Base-by-base conservation (phyloP, 441 rosid species). In the Syzygium syzygioides region DNA sequence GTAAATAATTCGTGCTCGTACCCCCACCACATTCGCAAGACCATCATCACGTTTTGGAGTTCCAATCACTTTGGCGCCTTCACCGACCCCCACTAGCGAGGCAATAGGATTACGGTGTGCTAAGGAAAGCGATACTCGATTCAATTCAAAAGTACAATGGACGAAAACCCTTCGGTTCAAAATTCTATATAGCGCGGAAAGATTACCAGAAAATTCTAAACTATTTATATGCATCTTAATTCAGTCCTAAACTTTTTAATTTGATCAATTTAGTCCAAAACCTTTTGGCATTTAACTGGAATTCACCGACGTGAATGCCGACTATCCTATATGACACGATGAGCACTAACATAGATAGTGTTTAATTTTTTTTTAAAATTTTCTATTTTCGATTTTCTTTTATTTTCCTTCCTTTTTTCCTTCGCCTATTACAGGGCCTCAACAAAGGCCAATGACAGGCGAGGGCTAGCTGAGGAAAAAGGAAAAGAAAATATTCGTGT, bases 271-370 rank as follows among this genome's bases (percentile, higher is more conserved):
- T 66, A 71, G 6, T 71, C 0, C 3, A 5, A 37, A 71, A 1
- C 4, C 8, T 1, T 9, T 20, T 11, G 0, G 3, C 1, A 3
- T 64, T n/a, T 71, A 4, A 19, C 2, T 11, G 1, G 2, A 11
- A 34, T 10, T 37, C 23, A 12, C 9, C 11, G 0, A 10, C 2
- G 3, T 71, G 14, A 6, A 10, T 2, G 2, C 3, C 14, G 1
- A 14, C 5, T 1, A 71, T 0, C 2, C 0, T 13, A 1, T 0
- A 37, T 20, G 14, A 14, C 23, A 56, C 1, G 14, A 19, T 5
- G 28, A 45, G 48, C 9, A 45, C 10, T 37, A 15, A 68, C 0
- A 1, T 34, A 8, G 4, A 68, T 0, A 0, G 19, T 68, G 19
- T 68, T 68, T 6, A 9, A 34, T 19, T 34, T 68, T 37, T 34